Evolutionary conservation across 345 rosid genomes (phyloP).

Genomic region (Bretschneidera sinensis): DNA sequence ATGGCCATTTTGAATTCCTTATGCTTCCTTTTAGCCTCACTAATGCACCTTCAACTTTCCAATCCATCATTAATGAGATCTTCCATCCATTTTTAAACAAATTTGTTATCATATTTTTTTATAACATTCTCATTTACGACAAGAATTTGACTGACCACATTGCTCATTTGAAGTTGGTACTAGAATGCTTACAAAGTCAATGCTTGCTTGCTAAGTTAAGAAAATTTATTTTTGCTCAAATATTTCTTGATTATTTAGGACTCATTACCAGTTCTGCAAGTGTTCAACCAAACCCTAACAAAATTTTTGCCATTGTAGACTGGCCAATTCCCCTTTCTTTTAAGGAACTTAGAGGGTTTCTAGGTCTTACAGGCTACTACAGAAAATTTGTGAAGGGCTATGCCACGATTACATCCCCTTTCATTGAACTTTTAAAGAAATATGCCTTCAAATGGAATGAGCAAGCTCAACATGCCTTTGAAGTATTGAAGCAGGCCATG

Average conservation of each 20-base stretch:
- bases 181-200: too few species aligned
- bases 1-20: too few species aligned
- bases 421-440: background rate
- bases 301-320: background rate
- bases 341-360: background rate
- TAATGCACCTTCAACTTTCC: too few species aligned
- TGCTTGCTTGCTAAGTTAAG: background rate
- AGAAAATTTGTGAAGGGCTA: background rate
- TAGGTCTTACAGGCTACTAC: slow-evolving; percentile 1
- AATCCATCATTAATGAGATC: too few species aligned
- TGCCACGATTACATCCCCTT: background rate
- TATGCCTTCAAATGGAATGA: background rate
- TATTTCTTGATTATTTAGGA: background rate
- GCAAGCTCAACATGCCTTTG: background rate
- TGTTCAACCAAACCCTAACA: background rate
- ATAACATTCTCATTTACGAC: background rate
- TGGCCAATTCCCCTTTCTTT: background rate
- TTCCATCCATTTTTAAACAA: too few species aligned
- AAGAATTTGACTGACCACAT: background rate
- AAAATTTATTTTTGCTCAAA: background rate
- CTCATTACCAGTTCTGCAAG: background rate
- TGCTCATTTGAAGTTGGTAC: background rate
- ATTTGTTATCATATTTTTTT: too few species aligned
- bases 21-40: too few species aligned
- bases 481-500: background rate